Conservation (phyloP, 257 asterid species). For the Ballota nigra region DNA sequence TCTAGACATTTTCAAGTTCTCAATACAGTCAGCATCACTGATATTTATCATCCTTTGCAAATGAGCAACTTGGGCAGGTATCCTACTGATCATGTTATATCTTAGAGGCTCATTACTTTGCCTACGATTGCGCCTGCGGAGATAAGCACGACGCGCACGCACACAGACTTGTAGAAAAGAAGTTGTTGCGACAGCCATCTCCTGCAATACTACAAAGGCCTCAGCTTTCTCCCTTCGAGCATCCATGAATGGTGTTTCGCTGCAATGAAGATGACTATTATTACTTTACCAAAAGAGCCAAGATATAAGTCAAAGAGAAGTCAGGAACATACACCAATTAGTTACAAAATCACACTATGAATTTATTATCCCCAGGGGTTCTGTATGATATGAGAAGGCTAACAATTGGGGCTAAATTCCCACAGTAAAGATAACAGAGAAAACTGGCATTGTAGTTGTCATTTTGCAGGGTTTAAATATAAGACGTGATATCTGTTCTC, state of each 20-base stretch:
- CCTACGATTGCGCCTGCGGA: slow-evolving; percentile 1
- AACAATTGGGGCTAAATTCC: not conserved
- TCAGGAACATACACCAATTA: too few relatives aligned
- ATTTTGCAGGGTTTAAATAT: not conserved
- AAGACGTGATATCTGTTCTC: not conserved
- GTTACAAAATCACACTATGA: not conserved
- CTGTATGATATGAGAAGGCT: not conserved
- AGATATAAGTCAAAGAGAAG: not conserved
- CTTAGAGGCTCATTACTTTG: not conserved
- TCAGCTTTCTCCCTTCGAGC: slow-evolving; percentile 11
- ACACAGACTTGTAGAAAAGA: slow-evolving; percentile 11
- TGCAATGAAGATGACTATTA: slow-evolving; percentile 10
- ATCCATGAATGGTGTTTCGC: slow-evolving; percentile 16
- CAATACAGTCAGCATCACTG: slow-evolving; percentile 26
- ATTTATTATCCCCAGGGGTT: too few relatives aligned
- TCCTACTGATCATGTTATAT: slow-evolving; percentile 13
- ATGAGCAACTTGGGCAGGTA: slow-evolving; percentile 25
- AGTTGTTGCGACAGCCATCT: slow-evolving; percentile 22
- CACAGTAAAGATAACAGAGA: not conserved
- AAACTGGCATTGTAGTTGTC: not conserved
- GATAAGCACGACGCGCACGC: slow-evolving; percentile 20
- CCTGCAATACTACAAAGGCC: slow-evolving; percentile 14
- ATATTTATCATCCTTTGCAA: slow-evolving; percentile 21
- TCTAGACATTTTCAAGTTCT: slow-evolving; percentile 27
- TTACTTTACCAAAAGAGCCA: not conserved